Base-by-base conservation (phyloP, 345 rosid species). In the Citropsis articulata region DNA sequence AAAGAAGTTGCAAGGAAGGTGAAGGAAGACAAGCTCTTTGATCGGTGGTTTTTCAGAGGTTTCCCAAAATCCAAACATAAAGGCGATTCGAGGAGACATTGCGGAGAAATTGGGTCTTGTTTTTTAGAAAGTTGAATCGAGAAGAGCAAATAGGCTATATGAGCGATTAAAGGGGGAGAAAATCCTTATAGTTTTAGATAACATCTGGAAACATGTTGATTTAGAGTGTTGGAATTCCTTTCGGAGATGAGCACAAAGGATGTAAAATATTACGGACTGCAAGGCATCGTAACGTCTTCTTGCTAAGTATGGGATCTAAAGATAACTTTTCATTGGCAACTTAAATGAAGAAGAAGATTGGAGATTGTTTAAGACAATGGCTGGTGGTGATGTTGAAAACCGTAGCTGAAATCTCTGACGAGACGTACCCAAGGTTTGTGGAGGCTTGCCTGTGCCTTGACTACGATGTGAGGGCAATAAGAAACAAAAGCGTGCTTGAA, bases 361-460 rank as follows among this genome's bases (percentile, higher is more conserved):
- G 66, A 28, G 13, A 28, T 63, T 63, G 66, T 63, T 63, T 5
- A 63, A 28, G 36, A 28, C 1, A 38, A 14, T 28, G 30, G 79
- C 73, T 0, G 84, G 84, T 5, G 64, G 40, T 2, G 1, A 9
- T 35, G 45, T 61, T 53, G 69, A 79, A 28, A 35, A n/a, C 16
- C 18, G 2, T 7, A 25, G 1, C 45, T 87, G 48, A 33, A 8
- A 5, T 0, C 77, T 30, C n/a, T n/a, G n/a, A 1, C 67, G 10
- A 22, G 71, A 84, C 33, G 62, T 78, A 1, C 77, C 75, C 33
- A 22, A 38, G 2, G 69, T 19, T 27, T 85, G 87, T 73, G 79
- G 18, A 6, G 84, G 90, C 1, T 73, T 87, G 42, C 90, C 90
- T 0, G 3, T 28, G 25, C 68, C 4, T 30, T 87, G 16, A 64